Conservation (phyloP, 176 grass and related monocot genomes). For the Avena eriantha region DNA sequence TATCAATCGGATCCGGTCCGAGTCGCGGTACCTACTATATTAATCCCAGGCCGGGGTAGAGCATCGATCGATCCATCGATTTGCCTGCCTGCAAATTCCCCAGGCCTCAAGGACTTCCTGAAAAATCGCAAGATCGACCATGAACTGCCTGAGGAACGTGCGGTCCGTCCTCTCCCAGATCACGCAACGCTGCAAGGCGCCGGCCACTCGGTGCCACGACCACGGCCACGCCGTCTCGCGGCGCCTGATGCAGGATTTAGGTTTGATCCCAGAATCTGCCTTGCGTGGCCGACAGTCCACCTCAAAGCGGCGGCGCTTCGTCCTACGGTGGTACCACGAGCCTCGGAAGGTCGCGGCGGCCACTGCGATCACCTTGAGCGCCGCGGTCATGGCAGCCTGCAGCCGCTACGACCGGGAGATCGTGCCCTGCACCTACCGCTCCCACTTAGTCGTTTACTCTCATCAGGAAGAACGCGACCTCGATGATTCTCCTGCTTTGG, state of each 20-base stretch:
- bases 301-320: neutral
- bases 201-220: neutral
- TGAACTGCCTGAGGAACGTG: neutral
- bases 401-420: neutral
- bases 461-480: neutral
- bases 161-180: neutral
- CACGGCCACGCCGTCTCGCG: neutral
- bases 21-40: too few relatives aligned
- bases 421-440: slow-evolving; percentile 11
- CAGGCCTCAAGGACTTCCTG: neutral
- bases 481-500: neutral
- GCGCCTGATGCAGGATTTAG: neutral
- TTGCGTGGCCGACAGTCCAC: too few relatives aligned
- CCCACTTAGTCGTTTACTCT: neutral
- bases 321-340: neutral
- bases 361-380: neutral
- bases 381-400: neutral
- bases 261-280: neutral
- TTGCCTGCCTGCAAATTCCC: neutral
- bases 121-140: neutral
- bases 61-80: too few relatives aligned
- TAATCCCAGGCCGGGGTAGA: too few relatives aligned
- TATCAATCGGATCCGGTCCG: too few relatives aligned
- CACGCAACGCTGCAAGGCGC: neutral
- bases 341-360: neutral